Percentiles rank a stretch among this genome's conserved stretches.
Conservation (phyloP, 345 rosid species). For the Pistacia vera region DNA sequence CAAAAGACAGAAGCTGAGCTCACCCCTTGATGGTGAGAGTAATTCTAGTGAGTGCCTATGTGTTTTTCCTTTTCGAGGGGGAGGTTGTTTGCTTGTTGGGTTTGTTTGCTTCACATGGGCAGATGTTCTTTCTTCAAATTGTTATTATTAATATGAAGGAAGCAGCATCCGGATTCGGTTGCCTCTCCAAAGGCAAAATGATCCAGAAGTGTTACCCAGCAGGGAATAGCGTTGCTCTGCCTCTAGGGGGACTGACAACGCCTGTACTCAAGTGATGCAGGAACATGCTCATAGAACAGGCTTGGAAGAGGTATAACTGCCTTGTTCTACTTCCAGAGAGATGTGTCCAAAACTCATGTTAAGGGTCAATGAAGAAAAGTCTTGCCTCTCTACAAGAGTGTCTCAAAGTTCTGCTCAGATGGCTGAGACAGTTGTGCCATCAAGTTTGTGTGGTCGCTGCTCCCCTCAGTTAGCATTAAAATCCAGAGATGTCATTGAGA, state of each 20-base stretch:
- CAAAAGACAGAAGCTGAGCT: slow-evolving; percentile 45
- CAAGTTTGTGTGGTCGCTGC: slow-evolving; percentile 31
- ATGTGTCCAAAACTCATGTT: slow-evolving; percentile 11
- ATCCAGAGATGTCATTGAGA: slow-evolving; percentile 41
- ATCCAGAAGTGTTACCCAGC: slow-evolving; percentile 46
- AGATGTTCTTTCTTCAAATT: slow-evolving; percentile 50
- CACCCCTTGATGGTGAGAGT: slow-evolving; percentile 35
- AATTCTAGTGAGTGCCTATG: slow-evolving; percentile 66
- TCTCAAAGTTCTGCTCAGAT: slow-evolving; percentile 11
- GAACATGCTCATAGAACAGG: slow-evolving; percentile 26
- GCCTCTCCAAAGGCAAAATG: slow-evolving; percentile 64
- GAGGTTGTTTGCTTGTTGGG: slow-evolving; percentile 63
- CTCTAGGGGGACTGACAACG: slow-evolving; percentile 23
- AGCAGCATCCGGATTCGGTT: slow-evolving; percentile 71
- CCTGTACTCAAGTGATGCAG: slow-evolving; percentile 1
- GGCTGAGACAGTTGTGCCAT: slow-evolving; percentile 10
- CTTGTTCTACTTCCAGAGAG: slow-evolving; percentile 28
- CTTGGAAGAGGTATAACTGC: slow-evolving; percentile 32
- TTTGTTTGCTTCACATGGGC: slow-evolving; percentile 49
- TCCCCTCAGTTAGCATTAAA: slow-evolving; percentile 35
- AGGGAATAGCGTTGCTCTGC: slow-evolving; percentile 46
- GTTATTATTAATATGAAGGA: slow-evolving; percentile 58
- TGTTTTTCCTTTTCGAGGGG: slow-evolving; percentile 48
- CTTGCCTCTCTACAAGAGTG: neutral
- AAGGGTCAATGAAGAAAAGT: slow-evolving; percentile 25